These are phyloP conservation scores for Sedum album DNA, from an alignment of 164 flowering plant species.

Conservation along the genomic window DNA sequence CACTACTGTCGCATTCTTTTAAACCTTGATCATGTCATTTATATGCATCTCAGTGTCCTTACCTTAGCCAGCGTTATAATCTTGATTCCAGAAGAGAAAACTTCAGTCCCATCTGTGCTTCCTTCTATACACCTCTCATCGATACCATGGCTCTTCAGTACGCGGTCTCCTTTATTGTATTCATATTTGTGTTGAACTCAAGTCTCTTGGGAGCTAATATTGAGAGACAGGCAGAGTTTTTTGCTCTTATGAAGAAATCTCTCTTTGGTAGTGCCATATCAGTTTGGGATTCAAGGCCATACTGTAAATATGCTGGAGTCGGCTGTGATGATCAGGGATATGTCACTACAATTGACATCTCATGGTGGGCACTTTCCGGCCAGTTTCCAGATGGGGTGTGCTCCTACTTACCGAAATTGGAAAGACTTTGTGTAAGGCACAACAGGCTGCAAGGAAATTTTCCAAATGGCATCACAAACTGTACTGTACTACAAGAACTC, in stretches of 20 bases:
- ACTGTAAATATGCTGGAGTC: conserved; percentile 61
- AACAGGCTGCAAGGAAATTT: conserved; percentile 46
- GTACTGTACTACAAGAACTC: conserved; percentile 62
- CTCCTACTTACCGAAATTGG: conserved; percentile 52
- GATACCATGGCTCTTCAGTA: neutral
- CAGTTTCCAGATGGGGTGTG: conserved; percentile 52
- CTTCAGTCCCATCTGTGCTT: neutral
- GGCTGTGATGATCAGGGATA: conserved; percentile 44
- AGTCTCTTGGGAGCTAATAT: conserved; percentile 15
- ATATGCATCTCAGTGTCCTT: neutral
- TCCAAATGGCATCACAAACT: conserved; percentile 44
- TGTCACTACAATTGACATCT: conserved; percentile 42
- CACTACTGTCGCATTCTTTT: conserved; percentile 1
- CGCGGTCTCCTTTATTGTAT: neutral
- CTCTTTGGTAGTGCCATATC: conserved; percentile 35
- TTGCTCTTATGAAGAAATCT: conserved; percentile 8
- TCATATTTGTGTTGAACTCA: conserved; percentile 16
- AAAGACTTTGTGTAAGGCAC: conserved; percentile 37
- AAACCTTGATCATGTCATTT: conserved; percentile 3
- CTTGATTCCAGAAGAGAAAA: neutral
- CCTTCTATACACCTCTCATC: neutral
- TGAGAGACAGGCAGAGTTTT: conserved; percentile 24
- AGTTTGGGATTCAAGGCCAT: conserved; percentile 35
- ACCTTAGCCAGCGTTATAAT: neutral
- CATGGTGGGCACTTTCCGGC: conserved; percentile 53